These are phyloP conservation scores for Penicillium waksmanii DNA, from an alignment of 495 filamentous ascomycete species.

Conservation along the genomic window DNA sequence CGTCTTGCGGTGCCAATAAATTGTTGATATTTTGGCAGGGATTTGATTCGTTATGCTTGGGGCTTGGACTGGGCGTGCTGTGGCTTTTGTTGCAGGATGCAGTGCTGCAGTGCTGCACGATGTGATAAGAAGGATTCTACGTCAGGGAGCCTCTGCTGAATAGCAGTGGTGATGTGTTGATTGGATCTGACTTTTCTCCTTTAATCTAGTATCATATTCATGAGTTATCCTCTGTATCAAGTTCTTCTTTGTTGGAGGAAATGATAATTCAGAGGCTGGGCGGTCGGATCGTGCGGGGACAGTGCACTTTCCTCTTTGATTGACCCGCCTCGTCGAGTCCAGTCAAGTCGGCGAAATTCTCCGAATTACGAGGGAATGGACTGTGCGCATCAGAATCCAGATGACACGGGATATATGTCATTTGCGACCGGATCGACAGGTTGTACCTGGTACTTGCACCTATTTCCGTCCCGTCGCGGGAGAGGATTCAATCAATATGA, in stretches of 20 bases:
- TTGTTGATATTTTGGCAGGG: not conserved
- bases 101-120: slow-evolving; percentile 3
- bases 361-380: slow-evolving; percentile 3
- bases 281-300: slow-evolving; percentile 3
- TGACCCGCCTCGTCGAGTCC: not conserved
- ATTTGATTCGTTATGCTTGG: not conserved
- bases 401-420: slow-evolving; percentile 7
- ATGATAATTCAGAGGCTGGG: not conserved
- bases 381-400: slow-evolving; percentile 6
- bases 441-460: not conserved
- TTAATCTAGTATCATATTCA: not conserved
- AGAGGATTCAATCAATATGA: not conserved
- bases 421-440: not conserved
- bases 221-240: too few species aligned
- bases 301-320: not conserved
- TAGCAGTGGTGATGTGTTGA: slow-evolving; percentile 11
- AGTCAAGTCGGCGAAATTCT: not conserved
- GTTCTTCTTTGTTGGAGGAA: too few species aligned
- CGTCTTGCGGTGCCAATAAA: not conserved
- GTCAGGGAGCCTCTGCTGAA: slow-evolving; percentile 20
- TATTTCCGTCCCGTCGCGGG: not conserved
- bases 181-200: not conserved
- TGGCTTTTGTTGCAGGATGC: not conserved
- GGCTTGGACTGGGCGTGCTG: not conserved
- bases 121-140: not conserved